Base-by-base conservation (phyloP, 176 grass and related monocot genomes). In the Miscanthus lutarioriparius region DNA sequence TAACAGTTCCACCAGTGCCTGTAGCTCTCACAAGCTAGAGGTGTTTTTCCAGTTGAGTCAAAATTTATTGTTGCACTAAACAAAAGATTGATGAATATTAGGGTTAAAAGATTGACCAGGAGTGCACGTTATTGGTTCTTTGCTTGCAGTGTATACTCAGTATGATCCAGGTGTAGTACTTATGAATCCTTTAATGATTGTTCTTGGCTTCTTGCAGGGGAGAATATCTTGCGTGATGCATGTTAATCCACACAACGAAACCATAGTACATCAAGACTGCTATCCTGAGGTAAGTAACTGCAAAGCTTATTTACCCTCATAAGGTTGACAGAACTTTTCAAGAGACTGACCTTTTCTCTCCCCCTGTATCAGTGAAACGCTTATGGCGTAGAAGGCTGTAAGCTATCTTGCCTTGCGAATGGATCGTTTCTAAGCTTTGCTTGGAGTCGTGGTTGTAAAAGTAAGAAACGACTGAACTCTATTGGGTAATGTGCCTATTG, bases 241-340 rank as follows among this genome's bases (percentile, higher is more conserved):
- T 78, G 78, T 90, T 72, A 92, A 90, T 30, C 87, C 91, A 63
- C 81, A 82, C 41, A 51, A 90, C 71, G 47, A 90, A 86, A 90
- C 87, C 39, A 90, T 92, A 1, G 36, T 90, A 63, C 80, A 82
- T 67, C 91, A 92, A 43, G 91, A 92, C 82, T 92, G 91, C 85
- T 92, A 90, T 79, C 91, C 87, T 0, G 85, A 78, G 84, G 87
- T 90, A 84, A 87, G 48, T 3, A 88, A 72, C 22, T 70, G 19
- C 14, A 10, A 10, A 51, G 16, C 62, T 64, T 71, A 38, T 64
- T 72, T 62, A 68, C 59, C 4, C n/a, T 14, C 4, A 7, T 2
- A 43, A 80, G 8, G 28, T 12, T 75, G 63, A 23, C 3, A 44
- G 32, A 71, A 22, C 26, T 59, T 70, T 13, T 40, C 38, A 84